Percentiles rank a stretch among this genome's conserved stretches.
Evolutionary conservation across 2,329 filamentous ascomycete species (phyloP).

Genomic region (Sporothrix pseudoabietina): DNA sequence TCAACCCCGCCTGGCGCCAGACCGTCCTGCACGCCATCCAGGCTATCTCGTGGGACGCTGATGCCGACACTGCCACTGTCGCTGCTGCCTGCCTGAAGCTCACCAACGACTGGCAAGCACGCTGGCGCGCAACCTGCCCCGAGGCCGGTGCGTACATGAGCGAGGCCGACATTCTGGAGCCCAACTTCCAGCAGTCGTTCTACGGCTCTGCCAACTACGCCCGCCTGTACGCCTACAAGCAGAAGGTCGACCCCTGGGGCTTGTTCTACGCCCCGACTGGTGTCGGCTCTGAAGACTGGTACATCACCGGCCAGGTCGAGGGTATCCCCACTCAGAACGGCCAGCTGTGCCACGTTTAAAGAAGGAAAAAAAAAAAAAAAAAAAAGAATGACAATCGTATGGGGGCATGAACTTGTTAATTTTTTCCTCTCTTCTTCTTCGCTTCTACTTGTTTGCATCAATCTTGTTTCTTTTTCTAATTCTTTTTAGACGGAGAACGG

Average conservation of each 20-base stretch:
- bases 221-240: slow-evolving; percentile 40
- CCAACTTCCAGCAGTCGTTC: slow-evolving; percentile 43
- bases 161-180: slow-evolving; percentile 44
- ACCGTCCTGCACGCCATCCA: slow-evolving; percentile 46
- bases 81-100: slow-evolving; percentile 37
- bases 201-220: slow-evolving; percentile 42
- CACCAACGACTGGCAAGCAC: slow-evolving; percentile 42
- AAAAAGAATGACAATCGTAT: neutral
- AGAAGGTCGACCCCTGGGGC: slow-evolving; percentile 41
- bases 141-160: slow-evolving; percentile 46
- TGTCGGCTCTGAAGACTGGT: slow-evolving; percentile 38
- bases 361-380: no score
- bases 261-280: slow-evolving; percentile 39
- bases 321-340: slow-evolving; percentile 36
- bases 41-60: slow-evolving; percentile 36
- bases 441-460: neutral
- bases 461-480: neutral
- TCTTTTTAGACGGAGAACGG: neutral
- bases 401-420: neutral
- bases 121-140: slow-evolving; percentile 39
- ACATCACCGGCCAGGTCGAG: slow-evolving; percentile 34
- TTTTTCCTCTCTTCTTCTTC: neutral
- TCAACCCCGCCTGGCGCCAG: slow-evolving; percentile 54
- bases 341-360: slow-evolving; percentile 32
- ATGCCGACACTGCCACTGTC: slow-evolving; percentile 30